Evolutionary conservation across 768 basidiomycete genomes (phyloP).

Genomic region (Tylopilus plumbeoviolaceoides): DNA sequence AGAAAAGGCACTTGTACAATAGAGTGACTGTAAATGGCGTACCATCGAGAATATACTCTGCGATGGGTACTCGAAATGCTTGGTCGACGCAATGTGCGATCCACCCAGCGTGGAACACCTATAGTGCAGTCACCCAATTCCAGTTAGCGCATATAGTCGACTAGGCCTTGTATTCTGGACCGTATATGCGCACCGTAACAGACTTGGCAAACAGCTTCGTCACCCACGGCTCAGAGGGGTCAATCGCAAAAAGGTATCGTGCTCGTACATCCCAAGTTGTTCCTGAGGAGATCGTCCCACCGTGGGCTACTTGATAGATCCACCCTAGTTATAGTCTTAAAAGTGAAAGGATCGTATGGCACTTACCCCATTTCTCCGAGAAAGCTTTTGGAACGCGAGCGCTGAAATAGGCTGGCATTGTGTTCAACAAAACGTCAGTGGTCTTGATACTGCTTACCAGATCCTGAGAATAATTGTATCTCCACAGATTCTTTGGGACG

Average conservation of each 20-base stretch:
- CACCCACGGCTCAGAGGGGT: constrained; percentile 27
- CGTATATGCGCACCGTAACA: constrained; percentile 23
- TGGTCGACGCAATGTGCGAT: constrained; percentile 27
- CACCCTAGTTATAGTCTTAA: not conserved
- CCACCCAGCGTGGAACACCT: constrained; percentile 32
- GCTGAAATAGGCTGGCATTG: constrained; percentile 27
- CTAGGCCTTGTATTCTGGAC: not conserved
- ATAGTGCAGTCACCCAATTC: not conserved
- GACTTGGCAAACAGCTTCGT: constrained; percentile 25
- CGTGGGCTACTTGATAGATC: constrained; percentile 18
- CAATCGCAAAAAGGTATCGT: constrained; percentile 30
- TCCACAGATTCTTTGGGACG: not conserved
- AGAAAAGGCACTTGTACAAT: no score
- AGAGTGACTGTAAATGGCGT: constrained; percentile 4
- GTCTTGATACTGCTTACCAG: constrained; percentile 12
- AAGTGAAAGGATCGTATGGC: not conserved
- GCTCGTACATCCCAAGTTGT: constrained; percentile 10
- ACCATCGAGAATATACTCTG: constrained; percentile 31
- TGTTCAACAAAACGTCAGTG: not conserved
- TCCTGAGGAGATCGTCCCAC: constrained; percentile 18
- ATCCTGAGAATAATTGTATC: constrained; percentile 19
- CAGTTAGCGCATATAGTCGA: constrained; percentile 8
- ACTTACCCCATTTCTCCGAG: constrained; percentile 25
- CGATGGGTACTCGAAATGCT: constrained; percentile 24
- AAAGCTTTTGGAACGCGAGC: constrained; percentile 19